phyloP scores from a whole-genome alignment of 2,329 filamentous ascomycete species.

The Rachicladosporium sp. region DNA sequence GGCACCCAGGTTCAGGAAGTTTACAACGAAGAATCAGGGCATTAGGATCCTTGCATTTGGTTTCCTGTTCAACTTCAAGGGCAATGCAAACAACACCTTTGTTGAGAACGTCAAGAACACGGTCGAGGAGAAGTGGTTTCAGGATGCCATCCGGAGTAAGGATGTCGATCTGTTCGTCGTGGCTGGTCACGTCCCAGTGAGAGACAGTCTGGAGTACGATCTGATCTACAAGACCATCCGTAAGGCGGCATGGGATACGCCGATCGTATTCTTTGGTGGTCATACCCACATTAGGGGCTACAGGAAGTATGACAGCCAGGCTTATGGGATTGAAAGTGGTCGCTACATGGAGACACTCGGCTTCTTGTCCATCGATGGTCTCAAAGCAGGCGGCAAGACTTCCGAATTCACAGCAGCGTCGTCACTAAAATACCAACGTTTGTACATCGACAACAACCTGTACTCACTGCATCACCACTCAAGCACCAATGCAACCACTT shows the following conservation, averaged over 20 bases:
- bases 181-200: constrained; percentile 70
- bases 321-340: constrained; percentile 73
- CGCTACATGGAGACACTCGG: constrained; percentile 92
- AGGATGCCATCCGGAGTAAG: constrained; percentile 62
- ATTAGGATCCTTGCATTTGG: constrained; percentile 80
- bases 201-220: constrained; percentile 62
- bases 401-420: constrained; percentile 22
- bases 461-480: constrained; percentile 75
- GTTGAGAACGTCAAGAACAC: constrained; percentile 71
- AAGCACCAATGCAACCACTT: constrained; percentile 56
- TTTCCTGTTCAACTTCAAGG: constrained; percentile 87
- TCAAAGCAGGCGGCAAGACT: constrained; percentile 30
- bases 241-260: constrained; percentile 61
- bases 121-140: constrained; percentile 79
- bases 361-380: constrained; percentile 74
- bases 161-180: constrained; percentile 81
- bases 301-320: constrained; percentile 61
- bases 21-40: constrained; percentile 80
- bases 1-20: constrained; percentile 72
- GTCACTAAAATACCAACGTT: constrained; percentile 52
- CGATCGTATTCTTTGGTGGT: constrained; percentile 85
- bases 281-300: constrained; percentile 85
- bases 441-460: constrained; percentile 91
- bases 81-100: constrained; percentile 80
- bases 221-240: constrained; percentile 69